Conservation (phyloP, 805 yeast genomes). For the Myxozyma kluyveri region DNA sequence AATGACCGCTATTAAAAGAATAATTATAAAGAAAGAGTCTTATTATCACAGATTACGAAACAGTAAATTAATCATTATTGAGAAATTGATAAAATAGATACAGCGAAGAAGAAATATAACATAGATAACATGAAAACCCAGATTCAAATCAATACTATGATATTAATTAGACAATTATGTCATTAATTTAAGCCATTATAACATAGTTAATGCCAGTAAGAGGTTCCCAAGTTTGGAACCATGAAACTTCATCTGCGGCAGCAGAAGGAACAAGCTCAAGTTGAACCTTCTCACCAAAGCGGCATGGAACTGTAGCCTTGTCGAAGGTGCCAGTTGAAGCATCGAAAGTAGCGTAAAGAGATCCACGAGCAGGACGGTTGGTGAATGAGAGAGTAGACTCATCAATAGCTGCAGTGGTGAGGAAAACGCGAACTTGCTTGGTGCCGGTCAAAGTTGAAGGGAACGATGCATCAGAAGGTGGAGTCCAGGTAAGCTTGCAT, state of each 20-base stretch:
- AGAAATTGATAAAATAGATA: too few species aligned
- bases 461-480: slow-evolving; percentile 22
- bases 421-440: slow-evolving; percentile 17
- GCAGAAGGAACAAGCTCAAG: slow-evolving; percentile 23
- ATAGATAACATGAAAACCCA: too few species aligned
- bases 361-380: slow-evolving; percentile 20
- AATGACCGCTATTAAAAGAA: too few species aligned
- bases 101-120: too few species aligned
- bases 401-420: slow-evolving; percentile 7
- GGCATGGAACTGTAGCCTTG: slow-evolving; percentile 17
- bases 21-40: too few species aligned
- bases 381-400: slow-evolving; percentile 17
- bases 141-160: not conserved
- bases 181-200: slow-evolving; percentile 8
- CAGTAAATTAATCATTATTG: too few species aligned
- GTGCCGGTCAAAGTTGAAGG: slow-evolving; percentile 22
- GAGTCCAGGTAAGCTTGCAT: slow-evolving; percentile 27
- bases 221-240: slow-evolving; percentile 24
- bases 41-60: too few species aligned
- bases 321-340: slow-evolving; percentile 22
- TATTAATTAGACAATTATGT: not conserved
- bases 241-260: slow-evolving; percentile 9
- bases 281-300: slow-evolving; percentile 25
- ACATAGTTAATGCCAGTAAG: slow-evolving; percentile 19
- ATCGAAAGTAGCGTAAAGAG: slow-evolving; percentile 15